A percentile compares a stretch with the other conserved stretches of the same genome.
Evolutionary conservation across 2,329 filamentous ascomycete species (phyloP).

Genomic region (Neobulgaria alba): DNA sequence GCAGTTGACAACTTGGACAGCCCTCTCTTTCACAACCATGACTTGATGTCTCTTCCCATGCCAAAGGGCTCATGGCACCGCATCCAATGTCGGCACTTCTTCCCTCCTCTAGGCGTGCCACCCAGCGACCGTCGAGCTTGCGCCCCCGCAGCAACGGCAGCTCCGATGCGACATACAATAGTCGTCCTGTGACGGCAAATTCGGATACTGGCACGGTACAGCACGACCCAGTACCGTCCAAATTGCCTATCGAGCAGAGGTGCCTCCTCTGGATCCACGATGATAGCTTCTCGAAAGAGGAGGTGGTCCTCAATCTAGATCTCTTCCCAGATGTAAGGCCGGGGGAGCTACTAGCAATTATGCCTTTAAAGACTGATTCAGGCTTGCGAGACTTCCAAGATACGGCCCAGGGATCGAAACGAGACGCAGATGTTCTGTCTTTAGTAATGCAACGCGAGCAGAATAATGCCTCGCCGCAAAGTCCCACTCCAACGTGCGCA

Average conservation of each 20-base stretch:
- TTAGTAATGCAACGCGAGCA: constrained; percentile 15
- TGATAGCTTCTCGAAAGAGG: constrained; percentile 68
- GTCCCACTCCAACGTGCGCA: constrained; percentile 9
- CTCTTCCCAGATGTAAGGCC: constrained; percentile 57
- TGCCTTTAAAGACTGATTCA: constrained; percentile 47
- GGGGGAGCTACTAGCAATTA: constrained; percentile 66
- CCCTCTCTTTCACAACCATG: constrained; percentile 16
- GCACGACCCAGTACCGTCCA: constrained; percentile 14
- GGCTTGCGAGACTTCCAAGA: constrained; percentile 38
- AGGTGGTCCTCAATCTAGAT: constrained; percentile 70
- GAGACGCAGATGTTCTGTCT: constrained; percentile 17
- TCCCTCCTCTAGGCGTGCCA: constrained; percentile 21
- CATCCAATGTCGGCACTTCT: constrained; percentile 20
- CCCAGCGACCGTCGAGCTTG: constrained; percentile 23
- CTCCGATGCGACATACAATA: constrained; percentile 15
- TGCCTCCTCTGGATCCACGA: constrained; percentile 36
- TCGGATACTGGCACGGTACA: constrained; percentile 22
- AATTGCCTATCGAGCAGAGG: constrained; percentile 19
- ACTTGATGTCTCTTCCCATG: constrained; percentile 7
- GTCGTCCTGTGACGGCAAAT: constrained; percentile 17
- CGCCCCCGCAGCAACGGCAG: constrained; percentile 27
- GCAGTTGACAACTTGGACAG: too few species aligned
- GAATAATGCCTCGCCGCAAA: constrained; percentile 18
- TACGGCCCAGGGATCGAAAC: constrained; percentile 20
- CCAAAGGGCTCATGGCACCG: constrained; percentile 14